Percentiles rank a stretch among this genome's conserved stretches.
These are phyloP conservation scores for Boletellus ananiceps DNA, from an alignment of 768 basidiomycete genomes.

Conservation along the genomic window DNA sequence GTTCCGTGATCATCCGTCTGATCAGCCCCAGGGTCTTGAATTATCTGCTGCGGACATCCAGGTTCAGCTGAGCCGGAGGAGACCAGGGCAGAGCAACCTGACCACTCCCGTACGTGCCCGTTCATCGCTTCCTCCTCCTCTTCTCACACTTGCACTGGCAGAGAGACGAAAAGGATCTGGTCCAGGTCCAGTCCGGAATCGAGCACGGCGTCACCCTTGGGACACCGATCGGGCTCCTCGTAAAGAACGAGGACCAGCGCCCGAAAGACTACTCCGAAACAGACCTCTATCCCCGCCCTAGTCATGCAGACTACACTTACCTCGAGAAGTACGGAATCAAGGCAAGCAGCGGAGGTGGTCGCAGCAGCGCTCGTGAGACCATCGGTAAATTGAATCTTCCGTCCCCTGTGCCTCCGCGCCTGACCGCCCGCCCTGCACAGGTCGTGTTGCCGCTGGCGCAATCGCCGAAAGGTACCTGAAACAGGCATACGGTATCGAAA, in stretches of 20 bases:
- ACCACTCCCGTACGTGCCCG: conserved; percentile 79
- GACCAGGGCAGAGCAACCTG: conserved; percentile 94
- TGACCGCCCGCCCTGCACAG: conserved; percentile 35
- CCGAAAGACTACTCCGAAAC: conserved; percentile 99
- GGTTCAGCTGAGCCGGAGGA: conserved; percentile 79
- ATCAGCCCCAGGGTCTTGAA: conserved; percentile 63
- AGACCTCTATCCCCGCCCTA: conserved; percentile 93
- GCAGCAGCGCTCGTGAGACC: conserved; percentile 94
- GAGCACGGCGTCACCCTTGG: conserved; percentile 95
- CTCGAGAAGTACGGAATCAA: conserved; percentile 96
- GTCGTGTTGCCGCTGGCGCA: conserved; percentile 95
- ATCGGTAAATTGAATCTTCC: conserved; percentile 54
- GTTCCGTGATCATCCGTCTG: conserved; percentile 7
- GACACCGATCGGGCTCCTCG: conserved; percentile 94
- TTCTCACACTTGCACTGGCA: conserved; percentile 30
- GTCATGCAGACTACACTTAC: conserved; percentile 97
- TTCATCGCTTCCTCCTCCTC: not conserved
- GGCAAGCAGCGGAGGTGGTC: conserved; percentile 93
- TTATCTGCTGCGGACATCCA: conserved; percentile 84
- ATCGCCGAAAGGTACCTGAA: conserved; percentile 96
- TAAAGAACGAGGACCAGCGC: conserved; percentile 96
- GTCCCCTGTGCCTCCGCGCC: not conserved
- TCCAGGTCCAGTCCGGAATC: conserved; percentile 88
- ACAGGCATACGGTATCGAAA: conserved; percentile 82
- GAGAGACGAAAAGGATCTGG: conserved; percentile 95